Evolutionary conservation across 176 grass and related monocot species (phyloP).

Genomic region (Triticum timopheevii): DNA sequence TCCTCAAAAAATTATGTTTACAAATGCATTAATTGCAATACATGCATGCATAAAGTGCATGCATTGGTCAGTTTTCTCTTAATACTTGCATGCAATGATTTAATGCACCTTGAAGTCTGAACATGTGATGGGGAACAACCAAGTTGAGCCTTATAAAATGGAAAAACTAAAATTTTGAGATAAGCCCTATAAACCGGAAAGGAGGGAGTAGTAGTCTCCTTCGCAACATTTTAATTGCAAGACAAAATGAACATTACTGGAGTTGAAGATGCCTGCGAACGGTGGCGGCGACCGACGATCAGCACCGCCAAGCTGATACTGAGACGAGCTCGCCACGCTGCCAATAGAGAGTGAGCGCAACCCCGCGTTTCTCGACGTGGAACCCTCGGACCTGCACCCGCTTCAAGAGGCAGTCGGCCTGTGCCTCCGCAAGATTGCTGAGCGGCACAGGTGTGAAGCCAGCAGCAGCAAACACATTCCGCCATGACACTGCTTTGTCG

Average conservation of each 20-base stretch:
- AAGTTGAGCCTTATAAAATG: too few relatives aligned
- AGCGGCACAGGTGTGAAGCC: constrained; percentile 55
- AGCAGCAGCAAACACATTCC: constrained; percentile 57
- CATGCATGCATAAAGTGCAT: too few relatives aligned
- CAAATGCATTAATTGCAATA: too few relatives aligned
- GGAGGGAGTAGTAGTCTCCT: constrained; percentile 27
- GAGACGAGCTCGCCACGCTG: constrained; percentile 69
- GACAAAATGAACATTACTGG: constrained; percentile 52
- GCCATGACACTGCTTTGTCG: constrained; percentile 58
- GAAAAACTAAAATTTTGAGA: too few relatives aligned
- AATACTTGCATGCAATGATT: too few relatives aligned
- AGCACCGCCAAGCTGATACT: constrained; percentile 77
- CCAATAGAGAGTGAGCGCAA: constrained; percentile 68
- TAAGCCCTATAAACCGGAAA: too few relatives aligned
- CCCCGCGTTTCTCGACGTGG: constrained; percentile 73
- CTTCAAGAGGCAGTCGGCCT: constrained; percentile 81
- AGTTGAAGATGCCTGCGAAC: constrained; percentile 30
- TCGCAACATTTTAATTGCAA: constrained; percentile 45
- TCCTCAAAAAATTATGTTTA: too few relatives aligned
- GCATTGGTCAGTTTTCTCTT: too few relatives aligned
- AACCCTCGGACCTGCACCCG: constrained; percentile 84
- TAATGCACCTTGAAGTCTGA: too few relatives aligned
- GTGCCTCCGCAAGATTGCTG: constrained; percentile 69
- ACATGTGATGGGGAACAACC: too few relatives aligned
- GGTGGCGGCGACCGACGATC: constrained; percentile 21